phyloP scores from a whole-genome alignment of 345 rosid genomes.

The Linum trigynum region DNA sequence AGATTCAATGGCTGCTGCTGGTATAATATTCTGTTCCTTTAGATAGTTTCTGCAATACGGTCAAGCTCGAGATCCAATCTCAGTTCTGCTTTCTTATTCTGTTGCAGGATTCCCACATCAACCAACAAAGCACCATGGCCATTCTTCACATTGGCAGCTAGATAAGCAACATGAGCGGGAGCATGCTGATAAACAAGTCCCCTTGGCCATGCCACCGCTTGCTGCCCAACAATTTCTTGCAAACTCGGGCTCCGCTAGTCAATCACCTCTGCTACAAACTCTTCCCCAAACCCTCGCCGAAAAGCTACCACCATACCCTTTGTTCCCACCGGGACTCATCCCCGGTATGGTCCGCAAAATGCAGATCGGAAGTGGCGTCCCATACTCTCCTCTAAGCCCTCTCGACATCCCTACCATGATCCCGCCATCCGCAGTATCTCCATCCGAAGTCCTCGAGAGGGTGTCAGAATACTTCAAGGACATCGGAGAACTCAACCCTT shows the following conservation, averaged over 20 bases:
- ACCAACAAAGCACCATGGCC: slow-evolving; percentile 22
- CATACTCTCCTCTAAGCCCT: slow-evolving; percentile 90
- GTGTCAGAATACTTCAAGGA: slow-evolving; percentile 89
- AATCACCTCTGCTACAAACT: slow-evolving; percentile 25
- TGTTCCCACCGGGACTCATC: slow-evolving; percentile 95
- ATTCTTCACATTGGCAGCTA: slow-evolving; percentile 44
- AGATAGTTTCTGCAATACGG: too few relatives aligned
- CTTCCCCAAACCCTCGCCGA: slow-evolving; percentile 43
- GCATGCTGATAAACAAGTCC: slow-evolving; percentile 38
- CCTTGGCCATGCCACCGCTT: slow-evolving; percentile 27
- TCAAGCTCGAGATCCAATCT: neutral
- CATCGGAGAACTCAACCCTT: slow-evolving; percentile 86
- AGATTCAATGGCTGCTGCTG: slow-evolving; percentile 31
- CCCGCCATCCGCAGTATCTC: slow-evolving; percentile 75
- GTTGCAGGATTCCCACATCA: slow-evolving; percentile 21
- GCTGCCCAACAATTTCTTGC: slow-evolving; percentile 56
- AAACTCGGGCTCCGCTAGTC: slow-evolving; percentile 48
- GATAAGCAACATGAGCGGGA: slow-evolving; percentile 50
- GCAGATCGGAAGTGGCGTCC: slow-evolving; percentile 98
- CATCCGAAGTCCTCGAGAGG: slow-evolving; percentile 64
- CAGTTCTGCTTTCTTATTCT: neutral
- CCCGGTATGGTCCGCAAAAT: slow-evolving; percentile 99
- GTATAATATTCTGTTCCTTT: slow-evolving; percentile 12
- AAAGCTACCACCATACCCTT: slow-evolving; percentile 80
- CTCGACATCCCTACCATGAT: slow-evolving; percentile 88